Base-by-base conservation (phyloP, 2,329 filamentous ascomycete genomes). In the Paracoccidioides brasiliensis region DNA sequence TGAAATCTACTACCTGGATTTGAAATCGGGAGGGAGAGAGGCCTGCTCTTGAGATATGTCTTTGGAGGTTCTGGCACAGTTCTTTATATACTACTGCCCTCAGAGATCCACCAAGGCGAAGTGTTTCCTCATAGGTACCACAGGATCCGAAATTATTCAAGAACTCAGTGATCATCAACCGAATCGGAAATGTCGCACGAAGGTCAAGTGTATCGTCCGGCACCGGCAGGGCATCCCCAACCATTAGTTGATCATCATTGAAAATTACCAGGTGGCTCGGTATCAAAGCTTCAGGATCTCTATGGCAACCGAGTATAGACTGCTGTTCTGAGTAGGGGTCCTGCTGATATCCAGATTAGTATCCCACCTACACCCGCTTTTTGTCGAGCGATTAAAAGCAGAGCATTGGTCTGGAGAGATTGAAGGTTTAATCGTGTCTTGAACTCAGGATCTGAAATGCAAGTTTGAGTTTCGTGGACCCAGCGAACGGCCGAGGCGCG, bases 101-200 rank as follows among this genome's bases (percentile, higher is more conserved):
- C 1, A 78, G 64, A n/a, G 78, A 74, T 2, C 68, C 70, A 3
- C 76, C 76, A 33, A 78, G 67, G 1, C 71, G 69, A 2, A 80
- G 67, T 0, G 75, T 75, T 55, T 76, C 73, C 37, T 76, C 72
- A 59, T 79, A 80, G 2, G 72, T 72, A 4, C 70, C 66, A 5
- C 67, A 64, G 3, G 67, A 66, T 15, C 68, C 67, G 55, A 78
- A 73, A 56, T 76, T 72, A 62, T 80, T 80, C 54, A 76, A 63
- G 30, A 75, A 70, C 10, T 69, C 69, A 5, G 75, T 68, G 7
- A 79, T 70, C 7, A 69, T 66, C 1, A 79, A 64, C 0, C 78
- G 72, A 0, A 72, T 63, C 0, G 71, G 65, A 4, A 78, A 69
- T 0, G 77, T 76, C 49, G 69, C 69, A 15, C 74, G 60, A 0